Conservation (phyloP, 805 yeast genomes). For the Sungouiella thailandica region DNA sequence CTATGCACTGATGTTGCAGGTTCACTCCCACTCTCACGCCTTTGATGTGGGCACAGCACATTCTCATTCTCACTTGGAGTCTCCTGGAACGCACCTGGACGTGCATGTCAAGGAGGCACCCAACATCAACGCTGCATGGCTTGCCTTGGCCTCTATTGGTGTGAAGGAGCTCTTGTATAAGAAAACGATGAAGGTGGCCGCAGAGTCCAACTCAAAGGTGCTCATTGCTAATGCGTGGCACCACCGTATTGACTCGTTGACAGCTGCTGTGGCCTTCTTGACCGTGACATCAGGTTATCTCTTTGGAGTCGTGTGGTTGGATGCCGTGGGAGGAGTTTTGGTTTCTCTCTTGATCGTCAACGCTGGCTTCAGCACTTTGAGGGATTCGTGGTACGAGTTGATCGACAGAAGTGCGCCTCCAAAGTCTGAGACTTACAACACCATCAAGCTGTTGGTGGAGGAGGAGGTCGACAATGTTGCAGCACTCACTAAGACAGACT, state of each 20-base stretch:
- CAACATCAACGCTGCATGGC: conserved; percentile 91
- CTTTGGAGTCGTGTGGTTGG: conserved; percentile 76
- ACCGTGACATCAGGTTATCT: conserved; percentile 85
- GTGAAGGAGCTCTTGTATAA: conserved; percentile 86
- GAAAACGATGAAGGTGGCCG: conserved; percentile 78
- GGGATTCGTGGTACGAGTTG: conserved; percentile 66
- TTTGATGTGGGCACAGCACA: conserved; percentile 11
- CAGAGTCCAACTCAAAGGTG: conserved; percentile 75
- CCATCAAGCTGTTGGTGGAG: conserved; percentile 37
- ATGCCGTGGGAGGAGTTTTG: conserved; percentile 85
- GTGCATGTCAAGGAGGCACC: conserved; percentile 18
- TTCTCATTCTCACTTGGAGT: conserved; percentile 12
- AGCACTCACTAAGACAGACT: conserved; percentile 21
- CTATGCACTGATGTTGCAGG: conserved; percentile 42
- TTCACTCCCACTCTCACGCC: conserved; percentile 50
- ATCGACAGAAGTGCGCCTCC: conserved; percentile 65
- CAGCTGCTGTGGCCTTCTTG: conserved; percentile 83
- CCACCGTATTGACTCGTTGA: conserved; percentile 89
- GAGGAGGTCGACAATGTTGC: conserved; percentile 17
- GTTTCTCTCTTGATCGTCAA: conserved; percentile 78
- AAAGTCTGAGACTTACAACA: conserved; percentile 44
- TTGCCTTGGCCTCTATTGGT: conserved; percentile 83
- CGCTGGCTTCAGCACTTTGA: conserved; percentile 78
- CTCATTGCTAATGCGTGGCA: conserved; percentile 98
- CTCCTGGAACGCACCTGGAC: conserved; percentile 6